Percentiles rank a stretch among this genome's conserved stretches.
Evolutionary conservation across 2,329 filamentous ascomycete genomes (phyloP).

Genomic region (Emydomyces testavorans): DNA sequence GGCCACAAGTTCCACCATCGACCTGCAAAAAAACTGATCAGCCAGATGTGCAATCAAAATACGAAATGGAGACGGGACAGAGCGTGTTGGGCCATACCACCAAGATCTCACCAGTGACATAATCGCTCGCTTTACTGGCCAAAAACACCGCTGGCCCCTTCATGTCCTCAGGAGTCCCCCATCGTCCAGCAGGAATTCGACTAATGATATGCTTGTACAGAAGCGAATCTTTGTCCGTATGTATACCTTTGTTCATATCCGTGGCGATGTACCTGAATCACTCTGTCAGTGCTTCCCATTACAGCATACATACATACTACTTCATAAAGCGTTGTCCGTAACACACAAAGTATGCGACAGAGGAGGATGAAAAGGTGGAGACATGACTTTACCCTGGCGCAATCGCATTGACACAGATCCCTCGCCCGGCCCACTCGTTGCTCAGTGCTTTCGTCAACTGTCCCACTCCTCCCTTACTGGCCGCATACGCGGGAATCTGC

Average conservation of each 20-base stretch:
- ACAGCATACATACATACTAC: too few relatives aligned
- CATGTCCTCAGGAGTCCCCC: slow-evolving; percentile 16
- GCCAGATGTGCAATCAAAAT: not conserved
- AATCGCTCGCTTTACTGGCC: slow-evolving; percentile 16
- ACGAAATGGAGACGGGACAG: not conserved
- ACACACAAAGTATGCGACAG: too few relatives aligned
- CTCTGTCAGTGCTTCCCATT: not conserved
- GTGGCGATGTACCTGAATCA: slow-evolving; percentile 38
- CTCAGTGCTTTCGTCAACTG: slow-evolving; percentile 74
- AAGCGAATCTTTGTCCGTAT: not conserved
- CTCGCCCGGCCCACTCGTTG: slow-evolving; percentile 70
- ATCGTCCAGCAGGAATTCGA: slow-evolving; percentile 14
- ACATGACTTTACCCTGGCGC: slow-evolving; percentile 58
- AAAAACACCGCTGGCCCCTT: slow-evolving; percentile 15
- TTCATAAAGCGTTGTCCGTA: too few relatives aligned
- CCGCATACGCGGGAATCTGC: slow-evolving; percentile 77
- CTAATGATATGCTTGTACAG: slow-evolving; percentile 11
- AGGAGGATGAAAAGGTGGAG: not conserved
- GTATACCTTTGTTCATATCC: slow-evolving; percentile 10
- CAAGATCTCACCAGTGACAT: slow-evolving; percentile 42
- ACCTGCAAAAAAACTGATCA: slow-evolving; percentile 4
- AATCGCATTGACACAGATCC: slow-evolving; percentile 76
- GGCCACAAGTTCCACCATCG: slow-evolving; percentile 12
- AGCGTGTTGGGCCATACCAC: slow-evolving; percentile 5
- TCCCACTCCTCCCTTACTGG: slow-evolving; percentile 71